Evolutionary conservation across 257 asterid genomes (phyloP).

Genomic region (Vinca minor): DNA sequence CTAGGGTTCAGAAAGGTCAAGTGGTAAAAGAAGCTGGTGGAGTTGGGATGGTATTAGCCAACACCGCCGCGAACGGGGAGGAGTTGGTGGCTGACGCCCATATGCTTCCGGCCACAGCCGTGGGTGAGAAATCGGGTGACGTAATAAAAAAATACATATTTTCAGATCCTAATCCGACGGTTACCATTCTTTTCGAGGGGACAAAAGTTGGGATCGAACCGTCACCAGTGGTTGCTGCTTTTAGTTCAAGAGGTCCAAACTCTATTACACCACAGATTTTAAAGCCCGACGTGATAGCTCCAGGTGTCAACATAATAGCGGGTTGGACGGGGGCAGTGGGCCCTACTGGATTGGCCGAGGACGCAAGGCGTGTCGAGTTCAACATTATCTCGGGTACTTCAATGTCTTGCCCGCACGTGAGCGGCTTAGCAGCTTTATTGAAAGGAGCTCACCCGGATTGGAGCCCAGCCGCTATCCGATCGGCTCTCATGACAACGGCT

Average conservation of each 20-base stretch:
- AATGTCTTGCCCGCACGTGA: slow-evolving; percentile 81
- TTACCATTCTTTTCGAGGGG: slow-evolving; percentile 43
- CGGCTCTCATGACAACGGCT: slow-evolving; percentile 53
- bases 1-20: slow-evolving; percentile 57
- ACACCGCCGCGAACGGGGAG: slow-evolving; percentile 63
- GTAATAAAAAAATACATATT: slow-evolving; percentile 29
- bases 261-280: slow-evolving; percentile 42
- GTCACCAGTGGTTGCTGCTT: slow-evolving; percentile 67
- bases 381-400: slow-evolving; percentile 77
- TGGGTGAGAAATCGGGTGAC: slow-evolving; percentile 44
- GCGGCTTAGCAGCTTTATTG: slow-evolving; percentile 68
- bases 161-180: slow-evolving; percentile 44
- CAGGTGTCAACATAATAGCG: slow-evolving; percentile 70
- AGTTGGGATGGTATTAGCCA: slow-evolving; percentile 48
- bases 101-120: slow-evolving; percentile 51
- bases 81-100: slow-evolving; percentile 79
- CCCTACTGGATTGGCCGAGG: slow-evolving; percentile 56
- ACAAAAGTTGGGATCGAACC: slow-evolving; percentile 60
- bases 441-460: slow-evolving; percentile 58
- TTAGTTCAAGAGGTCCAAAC: slow-evolving; percentile 75
- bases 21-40: slow-evolving; percentile 69
- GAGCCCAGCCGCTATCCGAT: slow-evolving; percentile 61
- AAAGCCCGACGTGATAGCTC: slow-evolving; percentile 69
- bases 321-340: slow-evolving; percentile 57
- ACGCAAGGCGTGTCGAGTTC: slow-evolving; percentile 49